Evolutionary conservation across 345 rosid genomes (phyloP).

Genomic region (Salix purpurea): DNA sequence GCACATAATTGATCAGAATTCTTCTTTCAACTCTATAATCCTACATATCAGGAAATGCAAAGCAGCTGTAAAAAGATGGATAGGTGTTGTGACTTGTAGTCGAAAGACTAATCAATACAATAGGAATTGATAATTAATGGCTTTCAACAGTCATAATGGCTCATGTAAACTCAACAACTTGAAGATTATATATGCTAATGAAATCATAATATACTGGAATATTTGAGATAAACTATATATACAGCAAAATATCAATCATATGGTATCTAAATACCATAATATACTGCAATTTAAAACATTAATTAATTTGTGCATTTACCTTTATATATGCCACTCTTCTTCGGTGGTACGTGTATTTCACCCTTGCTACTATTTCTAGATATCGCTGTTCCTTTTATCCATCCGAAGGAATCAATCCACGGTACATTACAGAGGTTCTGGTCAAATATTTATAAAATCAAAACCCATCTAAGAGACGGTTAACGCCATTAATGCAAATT

Average conservation of each 20-base stretch:
- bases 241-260: too few relatives aligned
- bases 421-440: not conserved
- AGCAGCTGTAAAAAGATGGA: not conserved
- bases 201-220: too few relatives aligned
- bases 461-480: not conserved
- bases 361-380: too few relatives aligned
- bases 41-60: not conserved
- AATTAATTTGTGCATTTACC: too few relatives aligned
- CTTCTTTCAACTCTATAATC: slow-evolving; percentile 9
- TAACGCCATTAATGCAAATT: slow-evolving; percentile 8
- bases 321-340: too few relatives aligned
- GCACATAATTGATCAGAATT: not conserved
- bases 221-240: too few relatives aligned
- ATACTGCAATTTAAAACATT: too few relatives aligned
- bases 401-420: not conserved
- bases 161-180: not conserved
- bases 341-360: too few relatives aligned
- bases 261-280: too few relatives aligned
- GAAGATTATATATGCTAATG: not conserved
- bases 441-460: not conserved
- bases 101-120: not conserved
- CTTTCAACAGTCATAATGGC: not conserved
- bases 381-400: not conserved
- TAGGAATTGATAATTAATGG: not conserved
- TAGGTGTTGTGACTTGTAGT: not conserved